Evolutionary conservation across 2,329 filamentous ascomycete genomes (phyloP).

Genomic region (Phialophora chinensis): DNA sequence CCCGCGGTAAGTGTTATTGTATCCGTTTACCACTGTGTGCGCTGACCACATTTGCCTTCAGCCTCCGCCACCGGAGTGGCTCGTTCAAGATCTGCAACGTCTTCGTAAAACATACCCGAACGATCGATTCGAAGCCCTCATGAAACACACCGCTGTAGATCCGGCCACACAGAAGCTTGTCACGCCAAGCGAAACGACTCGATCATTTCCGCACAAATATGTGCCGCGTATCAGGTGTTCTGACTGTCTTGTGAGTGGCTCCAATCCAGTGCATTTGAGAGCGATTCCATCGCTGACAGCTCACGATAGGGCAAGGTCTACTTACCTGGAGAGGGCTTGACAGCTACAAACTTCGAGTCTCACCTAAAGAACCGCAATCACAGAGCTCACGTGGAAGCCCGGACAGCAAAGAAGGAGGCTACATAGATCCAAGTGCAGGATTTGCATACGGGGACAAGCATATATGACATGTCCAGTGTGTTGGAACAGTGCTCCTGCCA

Average conservation of each 20-base stretch:
- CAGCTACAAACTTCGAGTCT: constrained; percentile 88
- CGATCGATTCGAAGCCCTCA: constrained; percentile 85
- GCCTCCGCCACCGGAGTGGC: constrained; percentile 88
- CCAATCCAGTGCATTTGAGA: background rate
- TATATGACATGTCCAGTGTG: background rate
- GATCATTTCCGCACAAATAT: constrained; percentile 76
- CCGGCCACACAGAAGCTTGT: constrained; percentile 70
- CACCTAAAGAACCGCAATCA: constrained; percentile 87
- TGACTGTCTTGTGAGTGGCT: constrained; percentile 74
- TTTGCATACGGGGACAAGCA: background rate
- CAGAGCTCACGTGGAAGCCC: constrained; percentile 69
- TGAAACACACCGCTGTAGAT: constrained; percentile 87
- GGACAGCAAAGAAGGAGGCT: constrained; percentile 45
- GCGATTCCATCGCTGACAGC: background rate
- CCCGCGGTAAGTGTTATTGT: constrained; percentile 51
- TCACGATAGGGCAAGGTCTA: constrained; percentile 63
- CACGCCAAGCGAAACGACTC: constrained; percentile 57
- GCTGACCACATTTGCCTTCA: constrained; percentile 47
- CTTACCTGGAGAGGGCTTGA: constrained; percentile 82
- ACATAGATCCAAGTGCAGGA: constrained; percentile 9
- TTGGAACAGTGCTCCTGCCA: background rate
- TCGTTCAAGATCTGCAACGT: constrained; percentile 72
- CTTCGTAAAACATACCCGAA: constrained; percentile 74
- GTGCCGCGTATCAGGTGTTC: constrained; percentile 87
- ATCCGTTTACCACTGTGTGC: background rate